Conservation (phyloP, 2,329 filamentous ascomycete species). For the Curvularia eragrostidis region DNA sequence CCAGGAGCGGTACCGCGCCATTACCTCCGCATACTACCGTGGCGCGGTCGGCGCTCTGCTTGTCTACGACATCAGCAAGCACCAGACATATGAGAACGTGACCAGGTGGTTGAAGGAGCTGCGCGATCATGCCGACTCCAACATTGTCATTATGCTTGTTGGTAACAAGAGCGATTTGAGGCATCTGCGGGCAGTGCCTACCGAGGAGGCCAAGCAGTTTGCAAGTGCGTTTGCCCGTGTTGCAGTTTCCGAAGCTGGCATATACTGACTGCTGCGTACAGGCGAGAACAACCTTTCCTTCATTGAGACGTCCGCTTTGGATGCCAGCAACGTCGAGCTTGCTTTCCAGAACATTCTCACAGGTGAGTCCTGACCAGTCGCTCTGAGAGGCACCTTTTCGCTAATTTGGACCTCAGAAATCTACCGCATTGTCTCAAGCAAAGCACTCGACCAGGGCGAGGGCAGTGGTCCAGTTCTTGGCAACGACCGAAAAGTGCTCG, state of each 20-base stretch:
- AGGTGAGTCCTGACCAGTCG: slow-evolving; percentile 65
- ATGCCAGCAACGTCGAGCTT: slow-evolving; percentile 98
- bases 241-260: neutral
- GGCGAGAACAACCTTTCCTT: slow-evolving; percentile 98
- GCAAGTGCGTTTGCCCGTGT: slow-evolving; percentile 71
- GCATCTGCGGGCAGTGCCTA: slow-evolving; percentile 94
- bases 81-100: slow-evolving; percentile 99
- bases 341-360: slow-evolving; percentile 99
- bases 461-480: slow-evolving; percentile 79
- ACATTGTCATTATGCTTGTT: slow-evolving; percentile 99
- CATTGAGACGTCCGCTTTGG: slow-evolving; percentile 98
- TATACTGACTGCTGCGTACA: slow-evolving; percentile 47
- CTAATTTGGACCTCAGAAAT: slow-evolving; percentile 71
- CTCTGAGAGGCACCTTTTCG: neutral
- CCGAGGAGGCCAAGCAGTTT: slow-evolving; percentile 97
- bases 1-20: slow-evolving; percentile 98
- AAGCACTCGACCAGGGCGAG: slow-evolving; percentile 91
- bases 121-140: slow-evolving; percentile 95
- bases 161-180: slow-evolving; percentile 99
- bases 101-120: slow-evolving; percentile 99
- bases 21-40: slow-evolving; percentile 98
- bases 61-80: slow-evolving; percentile 99
- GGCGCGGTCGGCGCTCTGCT: slow-evolving; percentile 96
- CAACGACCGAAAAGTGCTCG: slow-evolving; percentile 75
- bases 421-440: slow-evolving; percentile 98